These are phyloP conservation scores for Phytopythium ostracodes DNA, from an alignment of 352 stramenopile genomes.

Conservation along the genomic window DNA sequence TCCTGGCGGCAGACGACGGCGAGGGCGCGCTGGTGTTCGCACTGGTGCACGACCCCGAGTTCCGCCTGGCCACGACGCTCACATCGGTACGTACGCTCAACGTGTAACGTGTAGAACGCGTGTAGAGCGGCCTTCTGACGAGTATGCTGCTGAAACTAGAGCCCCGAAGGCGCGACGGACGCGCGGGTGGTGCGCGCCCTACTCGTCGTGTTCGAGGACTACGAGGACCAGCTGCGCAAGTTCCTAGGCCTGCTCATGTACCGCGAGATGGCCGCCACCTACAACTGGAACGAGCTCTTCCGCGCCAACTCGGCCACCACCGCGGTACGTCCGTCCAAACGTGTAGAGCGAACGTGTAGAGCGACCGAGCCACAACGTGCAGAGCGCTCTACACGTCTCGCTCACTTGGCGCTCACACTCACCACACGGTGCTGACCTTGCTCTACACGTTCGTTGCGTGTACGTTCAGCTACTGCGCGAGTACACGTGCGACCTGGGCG, in stretches of 20 bases:
- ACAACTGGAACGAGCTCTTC: conserved; percentile 84
- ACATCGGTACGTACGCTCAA: conserved; percentile 23
- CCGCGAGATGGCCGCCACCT: conserved; percentile 69
- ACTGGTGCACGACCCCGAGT: conserved; percentile 75
- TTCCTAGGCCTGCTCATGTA: conserved; percentile 70
- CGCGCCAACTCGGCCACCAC: conserved; percentile 74
- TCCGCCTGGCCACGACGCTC: conserved; percentile 61
- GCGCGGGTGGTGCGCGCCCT: conserved; percentile 62
- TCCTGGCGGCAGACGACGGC: conserved; percentile 59
- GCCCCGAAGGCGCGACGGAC: conserved; percentile 25
- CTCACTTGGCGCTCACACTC: no score
- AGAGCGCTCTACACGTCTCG: no score
- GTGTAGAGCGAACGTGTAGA: background rate
- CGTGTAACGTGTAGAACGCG: background rate
- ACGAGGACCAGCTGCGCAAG: conserved; percentile 72
- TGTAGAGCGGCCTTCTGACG: background rate
- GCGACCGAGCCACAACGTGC: no score
- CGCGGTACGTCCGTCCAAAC: conserved; percentile 27
- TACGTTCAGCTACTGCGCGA: conserved; percentile 53
- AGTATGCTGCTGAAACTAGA: conserved; percentile 7
- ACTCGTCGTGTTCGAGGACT: conserved; percentile 66
- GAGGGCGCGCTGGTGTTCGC: conserved; percentile 68
- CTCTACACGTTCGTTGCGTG: conserved; percentile 1
- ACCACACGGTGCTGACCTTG: background rate
- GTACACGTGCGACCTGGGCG: conserved; percentile 69